Percentiles rank a stretch among this genome's conserved stretches.
Evolutionary conservation across 257 asterid genomes (phyloP).

Genomic region (Solanum virginianum): DNA sequence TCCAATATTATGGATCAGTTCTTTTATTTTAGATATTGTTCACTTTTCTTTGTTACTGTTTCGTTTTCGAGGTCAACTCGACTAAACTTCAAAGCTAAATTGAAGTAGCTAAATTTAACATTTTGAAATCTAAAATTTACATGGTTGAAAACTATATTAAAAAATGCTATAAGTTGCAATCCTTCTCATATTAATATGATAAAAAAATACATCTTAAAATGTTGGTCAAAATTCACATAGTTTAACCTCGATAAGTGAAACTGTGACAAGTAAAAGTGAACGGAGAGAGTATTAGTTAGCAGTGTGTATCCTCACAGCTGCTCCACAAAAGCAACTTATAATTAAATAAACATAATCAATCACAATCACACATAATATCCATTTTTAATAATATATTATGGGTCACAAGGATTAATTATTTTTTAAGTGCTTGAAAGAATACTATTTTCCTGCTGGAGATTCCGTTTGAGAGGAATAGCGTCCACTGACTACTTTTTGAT

Average conservation of each 20-base stretch:
- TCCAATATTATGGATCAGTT: neutral
- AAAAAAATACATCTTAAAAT: no score
- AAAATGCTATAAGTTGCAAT: no score
- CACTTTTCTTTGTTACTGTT: no score
- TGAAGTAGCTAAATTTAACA: no score
- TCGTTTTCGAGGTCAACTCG: no score
- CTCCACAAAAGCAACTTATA: neutral
- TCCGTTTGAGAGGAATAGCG: neutral
- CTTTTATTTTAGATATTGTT: neutral
- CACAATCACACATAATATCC: neutral
- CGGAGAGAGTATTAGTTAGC: neutral
- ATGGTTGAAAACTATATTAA: no score
- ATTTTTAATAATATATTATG: neutral
- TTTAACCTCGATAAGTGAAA: no score
- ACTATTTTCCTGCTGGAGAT: neutral
- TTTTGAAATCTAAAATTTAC: no score
- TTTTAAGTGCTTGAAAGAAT: neutral
- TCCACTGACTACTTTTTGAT: neutral
- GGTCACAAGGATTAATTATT: neutral
- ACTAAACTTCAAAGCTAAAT: no score
- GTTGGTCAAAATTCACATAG: no score
- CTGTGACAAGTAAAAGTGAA: no score
- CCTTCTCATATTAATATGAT: no score
- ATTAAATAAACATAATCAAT: neutral
- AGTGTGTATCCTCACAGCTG: neutral